Conservation (phyloP, 2,329 filamentous ascomycete genomes). For the Blastomyces parvus region DNA sequence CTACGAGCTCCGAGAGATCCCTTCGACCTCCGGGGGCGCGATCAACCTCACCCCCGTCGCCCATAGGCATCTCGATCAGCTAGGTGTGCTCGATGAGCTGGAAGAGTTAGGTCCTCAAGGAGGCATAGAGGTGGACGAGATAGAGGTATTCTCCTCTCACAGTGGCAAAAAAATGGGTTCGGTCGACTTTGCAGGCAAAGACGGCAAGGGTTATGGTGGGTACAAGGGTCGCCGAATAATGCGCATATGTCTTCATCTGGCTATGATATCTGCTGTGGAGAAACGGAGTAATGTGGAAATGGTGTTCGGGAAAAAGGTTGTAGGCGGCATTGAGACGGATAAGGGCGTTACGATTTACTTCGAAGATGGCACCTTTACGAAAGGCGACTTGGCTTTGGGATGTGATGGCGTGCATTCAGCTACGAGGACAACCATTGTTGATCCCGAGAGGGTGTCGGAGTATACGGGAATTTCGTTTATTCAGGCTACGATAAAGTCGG, state of each 20-base stretch:
- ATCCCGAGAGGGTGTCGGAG: conserved; percentile 27
- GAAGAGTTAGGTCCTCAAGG: conserved; percentile 31
- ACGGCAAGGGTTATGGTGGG: conserved; percentile 31
- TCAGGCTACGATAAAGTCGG: conserved; percentile 26
- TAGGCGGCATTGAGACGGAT: conserved; percentile 26
- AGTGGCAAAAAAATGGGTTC: conserved; percentile 31
- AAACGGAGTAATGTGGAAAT: conserved; percentile 31
- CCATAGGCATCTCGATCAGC: conserved; percentile 34
- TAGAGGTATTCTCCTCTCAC: conserved; percentile 34
- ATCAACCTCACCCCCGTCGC: conserved; percentile 39
- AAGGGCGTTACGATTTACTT: conserved; percentile 30
- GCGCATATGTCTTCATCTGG: conserved; percentile 34
- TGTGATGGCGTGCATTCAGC: conserved; percentile 37
- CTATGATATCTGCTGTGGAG: conserved; percentile 32
- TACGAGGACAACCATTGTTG: conserved; percentile 29
- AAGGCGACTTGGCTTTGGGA: conserved; percentile 31
- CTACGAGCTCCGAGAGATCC: conserved; percentile 33
- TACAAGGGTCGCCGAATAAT: conserved; percentile 36
- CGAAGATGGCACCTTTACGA: conserved; percentile 27
- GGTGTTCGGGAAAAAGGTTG: conserved; percentile 35
- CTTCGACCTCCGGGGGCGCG: conserved; percentile 37
- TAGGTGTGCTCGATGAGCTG: conserved; percentile 34
- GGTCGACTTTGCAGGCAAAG: conserved; percentile 31
- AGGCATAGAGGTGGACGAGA: conserved; percentile 32
- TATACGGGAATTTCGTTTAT: conserved; percentile 37